phyloP scores from a whole-genome alignment of 352 stramenopile species.

The Globisporangium uncinulatum region DNA sequence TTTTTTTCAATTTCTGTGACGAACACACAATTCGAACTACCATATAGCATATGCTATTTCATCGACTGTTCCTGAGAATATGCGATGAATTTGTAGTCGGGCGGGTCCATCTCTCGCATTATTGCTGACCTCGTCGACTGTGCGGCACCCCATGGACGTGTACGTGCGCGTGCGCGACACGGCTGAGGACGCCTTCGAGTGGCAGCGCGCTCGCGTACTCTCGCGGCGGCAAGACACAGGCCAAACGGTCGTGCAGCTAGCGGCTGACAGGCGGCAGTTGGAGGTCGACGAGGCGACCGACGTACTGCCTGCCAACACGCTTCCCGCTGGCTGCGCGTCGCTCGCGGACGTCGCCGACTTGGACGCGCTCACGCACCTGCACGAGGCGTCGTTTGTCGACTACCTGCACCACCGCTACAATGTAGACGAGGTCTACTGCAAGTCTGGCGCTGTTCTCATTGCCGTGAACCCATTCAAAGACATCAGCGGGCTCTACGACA shows the following conservation, averaged over 20 bases:
- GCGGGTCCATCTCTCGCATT: neutral
- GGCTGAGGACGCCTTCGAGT: slow-evolving; percentile 34
- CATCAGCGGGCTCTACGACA: slow-evolving; percentile 61
- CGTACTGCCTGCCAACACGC: slow-evolving; percentile 49
- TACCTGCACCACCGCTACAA: slow-evolving; percentile 70
- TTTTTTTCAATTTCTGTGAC: neutral
- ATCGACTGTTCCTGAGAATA: neutral
- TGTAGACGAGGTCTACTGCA: slow-evolving; percentile 73
- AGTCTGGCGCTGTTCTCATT: slow-evolving; percentile 64
- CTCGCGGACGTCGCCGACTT: slow-evolving; percentile 65
- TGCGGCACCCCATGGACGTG: slow-evolving; percentile 30
- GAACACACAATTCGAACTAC: neutral
- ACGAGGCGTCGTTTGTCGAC: slow-evolving; percentile 77
- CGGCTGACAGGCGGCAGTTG: slow-evolving; percentile 10
- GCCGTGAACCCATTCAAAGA: slow-evolving; percentile 80
- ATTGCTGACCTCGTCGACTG: neutral
- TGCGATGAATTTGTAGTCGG: neutral
- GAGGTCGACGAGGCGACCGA: slow-evolving; percentile 46
- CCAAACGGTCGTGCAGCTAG: neutral
- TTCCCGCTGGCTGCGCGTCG: slow-evolving; percentile 18
- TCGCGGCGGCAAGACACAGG: slow-evolving; percentile 19
- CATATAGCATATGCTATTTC: too few relatives aligned
- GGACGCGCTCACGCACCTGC: slow-evolving; percentile 66
- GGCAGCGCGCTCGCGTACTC: slow-evolving; percentile 35
- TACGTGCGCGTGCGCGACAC: slow-evolving; percentile 43